Conservation (phyloP, 495 filamentous ascomycete species). For the Neurospora tetrasperma region DNA sequence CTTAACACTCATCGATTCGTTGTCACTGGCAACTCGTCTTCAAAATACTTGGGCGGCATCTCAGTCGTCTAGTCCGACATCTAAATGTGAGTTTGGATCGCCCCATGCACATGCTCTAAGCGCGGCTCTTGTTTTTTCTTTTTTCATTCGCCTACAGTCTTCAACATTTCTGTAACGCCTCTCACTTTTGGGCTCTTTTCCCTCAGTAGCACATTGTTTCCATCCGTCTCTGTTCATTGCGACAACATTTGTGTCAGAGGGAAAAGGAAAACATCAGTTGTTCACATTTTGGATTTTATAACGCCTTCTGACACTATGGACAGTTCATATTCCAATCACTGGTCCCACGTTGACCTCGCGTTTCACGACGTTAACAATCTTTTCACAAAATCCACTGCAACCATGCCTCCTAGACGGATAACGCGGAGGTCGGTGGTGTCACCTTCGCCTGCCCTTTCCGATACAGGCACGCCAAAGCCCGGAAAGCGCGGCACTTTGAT, state of each 20-base stretch:
- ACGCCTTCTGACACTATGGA: background rate
- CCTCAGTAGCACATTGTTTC: background rate
- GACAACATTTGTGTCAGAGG: background rate
- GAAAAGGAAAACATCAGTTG: background rate
- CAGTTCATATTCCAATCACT: background rate
- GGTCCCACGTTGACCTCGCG: background rate
- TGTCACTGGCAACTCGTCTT: background rate
- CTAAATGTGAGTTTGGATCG: background rate
- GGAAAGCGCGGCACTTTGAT: background rate
- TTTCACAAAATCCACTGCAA: background rate
- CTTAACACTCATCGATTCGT: background rate
- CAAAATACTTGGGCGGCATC: background rate
- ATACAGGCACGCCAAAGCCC: background rate
- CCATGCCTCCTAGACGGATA: conserved; percentile 16
- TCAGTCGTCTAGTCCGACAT: background rate
- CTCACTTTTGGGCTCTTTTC: background rate
- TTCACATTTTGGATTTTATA: background rate
- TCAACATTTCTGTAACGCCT: background rate
- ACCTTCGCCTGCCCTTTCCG: background rate
- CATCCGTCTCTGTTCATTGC: background rate
- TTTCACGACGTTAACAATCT: background rate
- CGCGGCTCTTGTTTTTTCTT: background rate
- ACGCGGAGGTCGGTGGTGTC: background rate
- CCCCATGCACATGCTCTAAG: background rate
- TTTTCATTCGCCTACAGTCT: background rate